Conservation (phyloP, 768 basidiomycete species). For the Austroboletus eburneus region DNA sequence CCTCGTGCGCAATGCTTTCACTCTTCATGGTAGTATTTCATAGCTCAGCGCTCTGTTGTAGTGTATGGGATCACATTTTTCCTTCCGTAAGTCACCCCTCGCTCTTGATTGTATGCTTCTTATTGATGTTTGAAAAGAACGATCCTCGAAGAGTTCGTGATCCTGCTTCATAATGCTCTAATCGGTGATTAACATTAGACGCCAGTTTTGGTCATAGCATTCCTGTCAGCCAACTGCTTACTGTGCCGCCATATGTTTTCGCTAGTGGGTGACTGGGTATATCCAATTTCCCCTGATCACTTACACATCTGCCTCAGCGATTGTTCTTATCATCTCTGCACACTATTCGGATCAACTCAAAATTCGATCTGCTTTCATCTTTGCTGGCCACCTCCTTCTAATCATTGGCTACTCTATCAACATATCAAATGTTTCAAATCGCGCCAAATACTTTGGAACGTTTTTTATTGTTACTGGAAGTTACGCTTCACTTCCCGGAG, state of each 20-base stretch:
- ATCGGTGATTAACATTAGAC: constrained; percentile 1
- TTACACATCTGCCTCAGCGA: constrained; percentile 35
- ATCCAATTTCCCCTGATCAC: neutral
- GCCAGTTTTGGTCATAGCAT: constrained; percentile 57
- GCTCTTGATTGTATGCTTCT: neutral
- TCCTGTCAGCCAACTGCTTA: constrained; percentile 58
- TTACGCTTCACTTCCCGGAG: constrained; percentile 52
- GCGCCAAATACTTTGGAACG: constrained; percentile 69
- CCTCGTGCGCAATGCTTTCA: constrained; percentile 46
- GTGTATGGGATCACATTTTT: constrained; percentile 71
- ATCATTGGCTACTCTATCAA: constrained; percentile 62
- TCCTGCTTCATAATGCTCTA: too few species aligned
- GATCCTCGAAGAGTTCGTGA: constrained; percentile 48
- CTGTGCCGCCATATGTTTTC: constrained; percentile 62
- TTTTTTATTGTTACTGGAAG: constrained; percentile 64
- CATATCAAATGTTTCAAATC: constrained; percentile 46
- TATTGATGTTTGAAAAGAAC: constrained; percentile 35
- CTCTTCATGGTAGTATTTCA: neutral
- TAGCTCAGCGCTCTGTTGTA: constrained; percentile 21
- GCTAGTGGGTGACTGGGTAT: constrained; percentile 58
- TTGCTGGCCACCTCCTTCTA: constrained; percentile 45
- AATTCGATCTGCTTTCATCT: constrained; percentile 56
- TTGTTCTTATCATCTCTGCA: constrained; percentile 46
- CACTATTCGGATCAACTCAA: constrained; percentile 54
- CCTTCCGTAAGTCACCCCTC: constrained; percentile 50